phyloP scores from a whole-genome alignment of 345 rosid genomes.

The Tarenaya hassleriana region DNA sequence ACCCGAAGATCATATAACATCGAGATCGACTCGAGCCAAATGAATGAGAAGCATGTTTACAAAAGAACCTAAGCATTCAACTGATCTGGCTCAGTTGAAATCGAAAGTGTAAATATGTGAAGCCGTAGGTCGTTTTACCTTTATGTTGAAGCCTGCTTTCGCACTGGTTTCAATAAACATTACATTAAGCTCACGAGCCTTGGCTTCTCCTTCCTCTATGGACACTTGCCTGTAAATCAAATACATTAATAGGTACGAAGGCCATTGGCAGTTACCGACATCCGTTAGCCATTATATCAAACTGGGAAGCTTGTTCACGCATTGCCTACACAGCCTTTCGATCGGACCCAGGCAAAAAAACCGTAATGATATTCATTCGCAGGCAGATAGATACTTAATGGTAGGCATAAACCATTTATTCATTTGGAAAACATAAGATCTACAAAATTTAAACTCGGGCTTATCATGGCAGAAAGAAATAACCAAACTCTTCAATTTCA shows the following conservation, averaged over 20 bases:
- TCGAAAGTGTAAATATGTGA: constrained; percentile 8
- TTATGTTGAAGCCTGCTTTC: constrained; percentile 91
- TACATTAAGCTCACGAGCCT: constrained; percentile 74
- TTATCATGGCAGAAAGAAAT: background rate
- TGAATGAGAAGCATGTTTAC: too few species aligned
- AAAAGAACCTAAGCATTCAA: too few species aligned
- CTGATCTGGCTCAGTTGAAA: too few species aligned
- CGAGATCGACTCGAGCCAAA: too few species aligned
- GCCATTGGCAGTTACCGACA: too few species aligned
- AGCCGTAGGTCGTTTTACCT: constrained; percentile 34
- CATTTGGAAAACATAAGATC: constrained; percentile 13
- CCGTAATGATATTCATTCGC: too few species aligned
- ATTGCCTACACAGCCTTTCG: too few species aligned
- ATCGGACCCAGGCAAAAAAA: too few species aligned
- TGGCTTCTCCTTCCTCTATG: constrained; percentile 86
- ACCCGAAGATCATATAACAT: too few species aligned
- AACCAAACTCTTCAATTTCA: too few species aligned
- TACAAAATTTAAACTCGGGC: constrained; percentile 6
- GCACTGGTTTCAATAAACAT: constrained; percentile 92
- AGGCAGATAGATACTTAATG: too few species aligned
- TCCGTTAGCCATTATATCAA: constrained; percentile 11
- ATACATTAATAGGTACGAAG: constrained; percentile 11
- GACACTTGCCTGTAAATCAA: constrained; percentile 73
- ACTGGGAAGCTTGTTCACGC: constrained; percentile 20
- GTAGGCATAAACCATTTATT: background rate